A percentile compares a stretch with the other conserved stretches of the same genome.
These are phyloP conservation scores for Cylindrotheca fusiformis DNA, from an alignment of 108 stramenopile species.

Conservation along the genomic window DNA sequence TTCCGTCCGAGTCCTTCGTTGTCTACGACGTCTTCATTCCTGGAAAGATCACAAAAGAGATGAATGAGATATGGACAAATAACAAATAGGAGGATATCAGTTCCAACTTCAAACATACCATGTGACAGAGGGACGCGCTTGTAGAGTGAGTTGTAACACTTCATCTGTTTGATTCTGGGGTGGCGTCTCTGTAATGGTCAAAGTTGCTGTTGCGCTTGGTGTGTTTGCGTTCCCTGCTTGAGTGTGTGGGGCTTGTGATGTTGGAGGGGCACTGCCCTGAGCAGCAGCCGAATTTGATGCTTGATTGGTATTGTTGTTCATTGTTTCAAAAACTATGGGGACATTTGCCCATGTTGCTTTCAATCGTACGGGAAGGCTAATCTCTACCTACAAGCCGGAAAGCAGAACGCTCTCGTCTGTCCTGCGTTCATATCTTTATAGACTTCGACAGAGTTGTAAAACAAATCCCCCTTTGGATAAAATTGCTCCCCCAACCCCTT, in stretches of 20 bases:
- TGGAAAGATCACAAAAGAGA: constrained; percentile 6
- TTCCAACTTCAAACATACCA: constrained; percentile 25
- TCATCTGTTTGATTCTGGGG: constrained; percentile 6
- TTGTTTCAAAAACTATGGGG: too few species aligned
- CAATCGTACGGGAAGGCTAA: too few species aligned
- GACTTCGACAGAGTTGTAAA: too few species aligned
- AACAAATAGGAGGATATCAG: background rate
- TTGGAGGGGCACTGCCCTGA: background rate
- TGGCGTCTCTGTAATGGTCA: constrained; percentile 23
- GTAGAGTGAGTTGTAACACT: constrained; percentile 33
- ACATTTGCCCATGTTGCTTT: too few species aligned
- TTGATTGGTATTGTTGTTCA: too few species aligned
- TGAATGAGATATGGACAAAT: background rate
- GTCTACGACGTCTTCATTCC: constrained; percentile 83
- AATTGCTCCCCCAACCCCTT: too few species aligned
- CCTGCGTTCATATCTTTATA: too few species aligned
- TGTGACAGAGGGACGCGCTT: constrained; percentile 21
- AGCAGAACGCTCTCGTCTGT: too few species aligned
- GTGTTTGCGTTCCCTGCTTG: background rate
- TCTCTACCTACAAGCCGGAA: too few species aligned
- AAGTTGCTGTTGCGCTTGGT: constrained; percentile 15
- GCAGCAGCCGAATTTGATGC: background rate
- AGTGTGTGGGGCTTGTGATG: background rate
- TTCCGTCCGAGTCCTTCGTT: constrained; percentile 93
- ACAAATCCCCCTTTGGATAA: too few species aligned